Conservation (phyloP, 1,284 basidiomycete genomes). For the Ustilago loliicola region DNA sequence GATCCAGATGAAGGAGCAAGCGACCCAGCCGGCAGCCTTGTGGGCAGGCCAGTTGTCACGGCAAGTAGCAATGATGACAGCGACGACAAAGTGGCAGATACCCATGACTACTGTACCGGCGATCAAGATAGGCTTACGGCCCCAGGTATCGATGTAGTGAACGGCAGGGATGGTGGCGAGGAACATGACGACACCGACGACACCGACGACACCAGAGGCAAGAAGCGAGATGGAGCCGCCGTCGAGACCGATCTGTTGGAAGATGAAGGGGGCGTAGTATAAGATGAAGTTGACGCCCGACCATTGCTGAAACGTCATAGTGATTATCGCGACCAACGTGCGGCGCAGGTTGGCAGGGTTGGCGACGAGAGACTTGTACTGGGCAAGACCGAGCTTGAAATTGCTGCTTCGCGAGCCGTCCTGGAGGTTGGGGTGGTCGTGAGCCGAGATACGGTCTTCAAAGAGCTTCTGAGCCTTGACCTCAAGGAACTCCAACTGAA, state of each 20-base stretch:
- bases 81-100: slow-evolving; percentile 79
- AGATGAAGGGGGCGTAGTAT: slow-evolving; percentile 83
- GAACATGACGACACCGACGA: slow-evolving; percentile 83
- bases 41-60: slow-evolving; percentile 78
- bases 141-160: slow-evolving; percentile 79
- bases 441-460: slow-evolving; percentile 48
- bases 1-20: slow-evolving; percentile 77
- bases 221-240: slow-evolving; percentile 76
- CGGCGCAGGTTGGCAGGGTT: slow-evolving; percentile 77
- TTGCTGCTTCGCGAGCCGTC: slow-evolving; percentile 76
- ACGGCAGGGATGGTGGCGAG: slow-evolving; percentile 82
- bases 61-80: slow-evolving; percentile 72
- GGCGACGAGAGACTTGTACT: slow-evolving; percentile 64
- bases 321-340: slow-evolving; percentile 76
- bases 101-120: slow-evolving; percentile 81
- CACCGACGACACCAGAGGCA: slow-evolving; percentile 82
- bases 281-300: slow-evolving; percentile 25
- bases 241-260: slow-evolving; percentile 78
- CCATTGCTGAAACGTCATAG: slow-evolving; percentile 80
- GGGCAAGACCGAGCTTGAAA: slow-evolving; percentile 77
- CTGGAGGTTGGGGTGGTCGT: slow-evolving; percentile 75
- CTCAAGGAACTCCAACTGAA: slow-evolving; percentile 85
- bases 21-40: slow-evolving; percentile 74
- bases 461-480: slow-evolving; percentile 78
- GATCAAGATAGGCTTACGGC: slow-evolving; percentile 71